Conservation (phyloP, 2,329 filamentous ascomycete genomes). For the Acrocalymma vagum region DNA sequence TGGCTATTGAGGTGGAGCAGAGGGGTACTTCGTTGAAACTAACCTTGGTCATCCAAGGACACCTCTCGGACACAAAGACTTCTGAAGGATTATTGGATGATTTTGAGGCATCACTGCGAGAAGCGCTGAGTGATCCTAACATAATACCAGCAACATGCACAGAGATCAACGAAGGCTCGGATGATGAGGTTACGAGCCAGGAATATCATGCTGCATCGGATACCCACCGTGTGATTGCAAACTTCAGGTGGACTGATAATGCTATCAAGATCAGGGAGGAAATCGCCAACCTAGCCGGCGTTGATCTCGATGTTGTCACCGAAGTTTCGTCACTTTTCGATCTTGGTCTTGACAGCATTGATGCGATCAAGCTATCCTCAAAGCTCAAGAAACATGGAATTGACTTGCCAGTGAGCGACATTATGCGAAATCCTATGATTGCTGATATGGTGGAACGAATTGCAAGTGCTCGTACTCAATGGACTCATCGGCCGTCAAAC, state of each 20-base stretch:
- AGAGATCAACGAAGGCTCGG: not conserved
- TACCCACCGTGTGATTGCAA: too few species aligned
- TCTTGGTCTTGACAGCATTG: slow-evolving; percentile 90
- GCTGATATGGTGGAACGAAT: slow-evolving; percentile 60
- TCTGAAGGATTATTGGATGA: slow-evolving; percentile 52
- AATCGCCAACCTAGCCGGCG: slow-evolving; percentile 68
- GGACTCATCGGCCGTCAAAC: slow-evolving; percentile 8
- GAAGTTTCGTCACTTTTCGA: slow-evolving; percentile 75
- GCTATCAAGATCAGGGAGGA: slow-evolving; percentile 66
- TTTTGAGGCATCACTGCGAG: slow-evolving; percentile 52
- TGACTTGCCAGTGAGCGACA: slow-evolving; percentile 73
- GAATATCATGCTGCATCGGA: not conserved
- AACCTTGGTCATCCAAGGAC: slow-evolving; percentile 67
- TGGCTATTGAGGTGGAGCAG: slow-evolving; percentile 78
- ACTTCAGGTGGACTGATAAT: slow-evolving; percentile 67
- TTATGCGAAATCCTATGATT: slow-evolving; percentile 78
- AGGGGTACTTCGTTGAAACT: slow-evolving; percentile 59
- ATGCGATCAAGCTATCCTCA: slow-evolving; percentile 84
- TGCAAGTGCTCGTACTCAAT: slow-evolving; percentile 7
- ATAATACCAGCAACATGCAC: slow-evolving; percentile 13
- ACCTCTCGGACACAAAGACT: slow-evolving; percentile 46
- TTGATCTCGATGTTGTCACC: slow-evolving; percentile 61
- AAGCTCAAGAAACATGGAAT: slow-evolving; percentile 70
- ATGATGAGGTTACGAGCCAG: not conserved
- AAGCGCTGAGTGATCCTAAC: slow-evolving; percentile 45